These are phyloP conservation scores for Chimonanthus praecox DNA, from an alignment of 164 flowering plant species.

Conservation along the genomic window DNA sequence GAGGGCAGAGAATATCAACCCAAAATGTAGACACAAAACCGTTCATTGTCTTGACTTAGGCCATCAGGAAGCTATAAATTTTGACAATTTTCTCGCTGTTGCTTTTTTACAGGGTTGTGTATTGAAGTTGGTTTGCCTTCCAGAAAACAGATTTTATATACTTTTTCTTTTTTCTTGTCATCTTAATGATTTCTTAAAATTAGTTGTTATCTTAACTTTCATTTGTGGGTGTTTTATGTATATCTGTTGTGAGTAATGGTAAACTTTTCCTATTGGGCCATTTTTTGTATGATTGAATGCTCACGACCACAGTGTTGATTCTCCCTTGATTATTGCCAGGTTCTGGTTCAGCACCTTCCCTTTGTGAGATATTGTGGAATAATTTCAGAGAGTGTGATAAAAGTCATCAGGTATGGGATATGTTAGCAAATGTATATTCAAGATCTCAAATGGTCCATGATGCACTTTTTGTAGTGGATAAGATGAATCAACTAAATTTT, in stretches of 20 bases:
- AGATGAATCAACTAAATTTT: constrained; percentile 49
- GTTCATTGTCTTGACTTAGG: too few relatives aligned
- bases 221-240: background rate
- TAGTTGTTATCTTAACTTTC: too few relatives aligned
- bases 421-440: constrained; percentile 54
- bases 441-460: constrained; percentile 52
- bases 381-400: constrained; percentile 46
- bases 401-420: constrained; percentile 52
- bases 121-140: too few relatives aligned
- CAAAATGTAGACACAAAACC: too few relatives aligned
- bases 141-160: too few relatives aligned
- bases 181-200: background rate
- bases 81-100: too few relatives aligned
- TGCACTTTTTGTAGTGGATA: constrained; percentile 52
- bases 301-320: background rate
- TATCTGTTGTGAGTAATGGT: background rate
- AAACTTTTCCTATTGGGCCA: background rate
- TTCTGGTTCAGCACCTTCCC: constrained; percentile 46
- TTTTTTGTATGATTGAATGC: background rate
- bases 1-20: too few relatives aligned
- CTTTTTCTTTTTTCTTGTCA: too few relatives aligned
- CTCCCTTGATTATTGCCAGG: constrained; percentile 37
- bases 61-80: too few relatives aligned
- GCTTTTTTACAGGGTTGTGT: too few relatives aligned
- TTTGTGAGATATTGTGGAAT: constrained; percentile 46